phyloP scores from a whole-genome alignment of 805 yeast species.

The Metschnikowia borealis region DNA sequence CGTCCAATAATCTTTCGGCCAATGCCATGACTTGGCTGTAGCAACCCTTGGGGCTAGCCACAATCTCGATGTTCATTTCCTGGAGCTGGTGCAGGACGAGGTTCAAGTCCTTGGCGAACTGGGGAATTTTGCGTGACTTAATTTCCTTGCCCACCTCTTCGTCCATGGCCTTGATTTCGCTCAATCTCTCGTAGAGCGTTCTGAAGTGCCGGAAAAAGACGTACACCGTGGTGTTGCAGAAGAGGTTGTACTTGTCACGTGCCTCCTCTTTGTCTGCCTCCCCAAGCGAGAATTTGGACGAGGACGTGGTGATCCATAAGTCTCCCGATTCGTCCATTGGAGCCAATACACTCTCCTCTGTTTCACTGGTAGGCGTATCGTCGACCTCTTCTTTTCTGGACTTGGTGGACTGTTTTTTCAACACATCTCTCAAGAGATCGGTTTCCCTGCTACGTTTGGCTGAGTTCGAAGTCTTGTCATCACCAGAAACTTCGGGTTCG shows the following conservation, averaged over 20 bases:
- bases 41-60: slow-evolving; percentile 51
- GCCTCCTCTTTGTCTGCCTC: slow-evolving; percentile 25
- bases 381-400: slow-evolving; percentile 33
- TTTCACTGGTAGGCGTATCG: slow-evolving; percentile 30
- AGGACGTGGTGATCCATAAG: slow-evolving; percentile 40
- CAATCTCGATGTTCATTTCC: slow-evolving; percentile 73
- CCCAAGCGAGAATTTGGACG: slow-evolving; percentile 25
- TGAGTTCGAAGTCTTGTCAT: slow-evolving; percentile 11
- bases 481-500: slow-evolving; percentile 15
- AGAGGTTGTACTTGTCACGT: slow-evolving; percentile 66
- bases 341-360: slow-evolving; percentile 27
- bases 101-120: slow-evolving; percentile 84
- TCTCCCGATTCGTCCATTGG: slow-evolving; percentile 38
- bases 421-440: slow-evolving; percentile 58
- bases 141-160: slow-evolving; percentile 71
- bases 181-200: slow-evolving; percentile 73
- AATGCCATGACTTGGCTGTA: slow-evolving; percentile 76
- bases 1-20: slow-evolving; percentile 75
- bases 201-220: slow-evolving; percentile 84
- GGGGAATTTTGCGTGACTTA: slow-evolving; percentile 54
- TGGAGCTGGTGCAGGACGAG: slow-evolving; percentile 75
- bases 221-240: slow-evolving; percentile 84
- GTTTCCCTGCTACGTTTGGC: slow-evolving; percentile 48
- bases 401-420: slow-evolving; percentile 45
- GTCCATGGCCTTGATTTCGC: slow-evolving; percentile 71